Base-by-base conservation (phyloP, 306 rosid genomes). In the Sicyos baderoa region DNA sequence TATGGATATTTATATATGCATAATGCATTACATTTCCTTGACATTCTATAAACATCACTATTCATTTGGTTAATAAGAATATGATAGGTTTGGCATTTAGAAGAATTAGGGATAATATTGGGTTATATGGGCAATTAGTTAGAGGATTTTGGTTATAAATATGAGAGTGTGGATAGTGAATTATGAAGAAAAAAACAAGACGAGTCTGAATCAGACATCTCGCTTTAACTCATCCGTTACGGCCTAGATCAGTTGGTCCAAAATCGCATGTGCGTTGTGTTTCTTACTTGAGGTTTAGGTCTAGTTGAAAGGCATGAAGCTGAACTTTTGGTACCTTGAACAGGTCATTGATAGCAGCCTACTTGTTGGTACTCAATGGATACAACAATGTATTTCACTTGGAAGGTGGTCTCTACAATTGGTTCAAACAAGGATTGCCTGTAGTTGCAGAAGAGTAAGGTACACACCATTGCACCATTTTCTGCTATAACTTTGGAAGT, bases 261-360 rank as follows among this genome's bases (percentile, higher is more conserved):
- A 7, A 23, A 16, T 29, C 7, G 2, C 45, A 29, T 16, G 37
- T 13, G 4, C 18, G 40, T 57, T 57, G 9, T 57, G 11, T 25
- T 57, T 57, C 40, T 25, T 12, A 27, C 40, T 12, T 15, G 65
- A 25, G 17, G 9, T 16, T 63, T 25, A 45, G 53, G 25, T 64
- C 16, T 0, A 27, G n/a, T 15, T 59, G 65, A 0, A 5, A 15
- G 22, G 45, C 45, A 14, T 59, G 13, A 16, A 61, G 22, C 37
- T 62, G 22, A 37, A 62, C 54, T 77, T 51, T 32, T 53, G 49
- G 76, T 42, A 18, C 69, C 63, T 73, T 47, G 1, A 29, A 68
- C 90, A 93, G 99, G 76, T 93, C 99, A n/a, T 72, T 93, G 70
- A 93, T 93, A 78, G 99, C 99, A 18, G 97, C 99, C 77, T 93